These are phyloP conservation scores for Termitomyces sp. DNA, from an alignment of 768 basidiomycete genomes.

Conservation along the genomic window DNA sequence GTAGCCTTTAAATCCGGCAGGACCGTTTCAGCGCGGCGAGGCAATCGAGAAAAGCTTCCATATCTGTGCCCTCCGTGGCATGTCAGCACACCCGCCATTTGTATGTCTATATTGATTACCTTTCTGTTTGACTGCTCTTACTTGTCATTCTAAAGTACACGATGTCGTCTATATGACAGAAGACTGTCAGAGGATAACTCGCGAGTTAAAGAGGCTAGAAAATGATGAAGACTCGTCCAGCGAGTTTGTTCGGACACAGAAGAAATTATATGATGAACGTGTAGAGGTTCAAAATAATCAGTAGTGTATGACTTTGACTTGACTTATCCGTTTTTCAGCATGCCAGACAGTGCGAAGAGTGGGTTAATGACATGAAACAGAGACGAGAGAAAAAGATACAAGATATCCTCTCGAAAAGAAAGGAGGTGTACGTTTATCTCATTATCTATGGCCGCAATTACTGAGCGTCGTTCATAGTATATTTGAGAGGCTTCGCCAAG, in stretches of 20 bases:
- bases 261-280: not conserved
- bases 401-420: constrained; percentile 5
- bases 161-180: not conserved
- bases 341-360: not conserved
- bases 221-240: not conserved
- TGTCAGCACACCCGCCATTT: not conserved
- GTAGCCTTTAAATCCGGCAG: not conserved
- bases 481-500: constrained; percentile 9
- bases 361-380: not conserved
- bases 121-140: not conserved
- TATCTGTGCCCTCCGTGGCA: not conserved
- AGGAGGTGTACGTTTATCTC: constrained; percentile 9
- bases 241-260: not conserved
- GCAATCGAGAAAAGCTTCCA: not conserved
- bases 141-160: not conserved
- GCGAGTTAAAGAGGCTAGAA: not conserved
- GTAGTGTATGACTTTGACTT: not conserved
- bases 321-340: not conserved
- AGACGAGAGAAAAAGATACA: constrained; percentile 8
- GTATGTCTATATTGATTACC: not conserved
- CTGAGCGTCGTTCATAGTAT: constrained; percentile 7
- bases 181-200: not conserved
- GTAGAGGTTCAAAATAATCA: not conserved
- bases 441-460: not conserved
- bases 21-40: not conserved